Evolutionary conservation across 148 eudicot genomes (phyloP).

Genomic region (Chenopodium formosanum): DNA sequence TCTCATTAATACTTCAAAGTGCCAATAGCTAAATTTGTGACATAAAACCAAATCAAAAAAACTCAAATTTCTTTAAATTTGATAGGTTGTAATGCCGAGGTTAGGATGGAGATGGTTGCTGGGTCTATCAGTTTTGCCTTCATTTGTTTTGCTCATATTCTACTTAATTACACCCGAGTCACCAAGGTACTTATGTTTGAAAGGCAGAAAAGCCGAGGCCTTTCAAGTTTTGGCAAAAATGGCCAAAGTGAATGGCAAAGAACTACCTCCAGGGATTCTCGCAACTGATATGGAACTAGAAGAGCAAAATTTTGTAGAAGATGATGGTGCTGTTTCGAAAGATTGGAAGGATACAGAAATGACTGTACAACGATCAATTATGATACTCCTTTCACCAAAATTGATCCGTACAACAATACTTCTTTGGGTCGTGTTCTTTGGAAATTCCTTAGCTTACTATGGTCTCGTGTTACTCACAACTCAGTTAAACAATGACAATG

Average conservation of each 20-base stretch:
- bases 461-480: slow-evolving; percentile 81
- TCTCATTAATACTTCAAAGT: too few species aligned
- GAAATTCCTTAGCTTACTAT: slow-evolving; percentile 74
- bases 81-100: slow-evolving; percentile 20
- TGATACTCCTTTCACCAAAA: slow-evolving; percentile 55
- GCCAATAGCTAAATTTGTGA: too few species aligned
- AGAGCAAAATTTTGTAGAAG: background rate
- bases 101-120: slow-evolving; percentile 25
- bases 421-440: slow-evolving; percentile 69
- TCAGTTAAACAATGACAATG: slow-evolving; percentile 50
- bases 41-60: too few species aligned
- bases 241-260: slow-evolving; percentile 8
- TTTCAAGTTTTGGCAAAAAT: slow-evolving; percentile 5
- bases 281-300: slow-evolving; percentile 21
- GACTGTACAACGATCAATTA: slow-evolving; percentile 27
- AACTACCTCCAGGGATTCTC: slow-evolving; percentile 19
- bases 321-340: background rate
- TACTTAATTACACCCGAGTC: slow-evolving; percentile 21
- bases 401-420: slow-evolving; percentile 52
- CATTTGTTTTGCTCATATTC: slow-evolving; percentile 15
- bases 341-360: slow-evolving; percentile 25
- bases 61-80: too few species aligned
- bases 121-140: slow-evolving; percentile 17
- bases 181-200: slow-evolving; percentile 23
- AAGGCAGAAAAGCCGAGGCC: slow-evolving; percentile 24